Evolutionary conservation across 2,329 filamentous ascomycete species (phyloP).

Genomic region (Paraconiothyrium sp.): DNA sequence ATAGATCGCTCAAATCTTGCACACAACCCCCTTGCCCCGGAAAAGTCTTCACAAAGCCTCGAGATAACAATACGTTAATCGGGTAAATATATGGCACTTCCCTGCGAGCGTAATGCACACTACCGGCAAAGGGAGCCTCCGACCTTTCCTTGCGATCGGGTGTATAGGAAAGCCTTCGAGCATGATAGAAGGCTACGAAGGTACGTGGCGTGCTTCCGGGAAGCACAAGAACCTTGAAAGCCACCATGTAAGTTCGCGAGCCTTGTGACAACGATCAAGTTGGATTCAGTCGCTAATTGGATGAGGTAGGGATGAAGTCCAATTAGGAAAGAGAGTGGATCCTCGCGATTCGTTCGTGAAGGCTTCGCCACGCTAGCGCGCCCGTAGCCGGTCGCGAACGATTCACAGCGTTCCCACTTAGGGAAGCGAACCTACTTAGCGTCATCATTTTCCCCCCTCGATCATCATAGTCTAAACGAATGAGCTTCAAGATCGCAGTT

Average conservation of each 20-base stretch:
- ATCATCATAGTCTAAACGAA: neutral
- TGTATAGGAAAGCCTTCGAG: no score
- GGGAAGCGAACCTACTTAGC: neutral
- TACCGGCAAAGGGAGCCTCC: no score
- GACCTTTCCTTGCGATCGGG: no score
- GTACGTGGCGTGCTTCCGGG: no score
- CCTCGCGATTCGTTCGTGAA: neutral
- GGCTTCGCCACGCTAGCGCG: neutral
- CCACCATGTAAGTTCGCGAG: neutral
- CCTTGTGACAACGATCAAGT: neutral
- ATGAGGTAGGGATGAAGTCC: constrained; percentile 7
- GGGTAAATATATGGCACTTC: no score
- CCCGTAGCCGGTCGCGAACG: neutral
- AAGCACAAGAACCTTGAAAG: neutral
- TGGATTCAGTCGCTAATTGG: neutral
- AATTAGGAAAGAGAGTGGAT: neutral
- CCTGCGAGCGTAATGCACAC: no score
- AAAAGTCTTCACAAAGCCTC: no score
- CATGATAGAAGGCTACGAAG: no score
- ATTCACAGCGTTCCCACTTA: neutral
- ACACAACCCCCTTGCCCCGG: no score
- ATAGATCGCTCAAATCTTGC: no score
- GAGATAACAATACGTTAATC: no score
- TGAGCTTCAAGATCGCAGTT: neutral
- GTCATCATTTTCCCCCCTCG: neutral